These are phyloP conservation scores for Suillus placidus DNA, from an alignment of 768 basidiomycete species.

Conservation along the genomic window DNA sequence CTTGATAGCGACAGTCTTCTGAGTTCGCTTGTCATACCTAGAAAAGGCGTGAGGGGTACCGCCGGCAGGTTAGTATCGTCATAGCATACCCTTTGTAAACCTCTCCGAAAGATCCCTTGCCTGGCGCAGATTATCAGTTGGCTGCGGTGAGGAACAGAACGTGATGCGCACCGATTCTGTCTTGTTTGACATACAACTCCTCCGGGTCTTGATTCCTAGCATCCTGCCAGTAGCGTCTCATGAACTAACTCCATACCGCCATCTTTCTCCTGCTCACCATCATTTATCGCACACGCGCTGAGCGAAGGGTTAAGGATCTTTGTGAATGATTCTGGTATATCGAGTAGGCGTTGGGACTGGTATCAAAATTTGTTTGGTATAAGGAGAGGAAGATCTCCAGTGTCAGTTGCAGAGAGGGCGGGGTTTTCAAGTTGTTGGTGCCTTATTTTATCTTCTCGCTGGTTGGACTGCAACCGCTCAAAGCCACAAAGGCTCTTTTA, in stretches of 20 bases:
- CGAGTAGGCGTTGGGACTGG: not conserved
- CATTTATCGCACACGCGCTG: slow-evolving; percentile 5
- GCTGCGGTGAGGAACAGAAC: slow-evolving; percentile 17
- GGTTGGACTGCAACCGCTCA: slow-evolving; percentile 9
- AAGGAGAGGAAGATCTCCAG: not conserved
- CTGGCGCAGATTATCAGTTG: slow-evolving; percentile 44
- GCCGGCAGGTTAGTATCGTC: not conserved
- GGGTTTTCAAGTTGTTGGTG: slow-evolving; percentile 1
- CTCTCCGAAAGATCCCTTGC: slow-evolving; percentile 98
- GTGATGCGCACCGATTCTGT: slow-evolving; percentile 79
- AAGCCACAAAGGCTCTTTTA: slow-evolving; percentile 10
- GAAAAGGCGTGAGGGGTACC: slow-evolving; percentile 8
- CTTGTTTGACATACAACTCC: slow-evolving; percentile 95
- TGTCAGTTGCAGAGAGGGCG: slow-evolving; percentile 1
- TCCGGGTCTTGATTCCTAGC: slow-evolving; percentile 85
- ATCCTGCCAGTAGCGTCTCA: slow-evolving; percentile 48
- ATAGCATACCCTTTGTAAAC: slow-evolving; percentile 91
- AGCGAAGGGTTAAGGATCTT: not conserved
- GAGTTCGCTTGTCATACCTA: slow-evolving; percentile 94
- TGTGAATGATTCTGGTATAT: slow-evolving; percentile 7
- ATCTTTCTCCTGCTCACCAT: slow-evolving; percentile 14
- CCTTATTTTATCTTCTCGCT: slow-evolving; percentile 11
- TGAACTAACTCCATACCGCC: slow-evolving; percentile 6
- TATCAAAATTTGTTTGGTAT: slow-evolving; percentile 3
- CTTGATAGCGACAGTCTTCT: slow-evolving; percentile 98